Conservation (phyloP, 2,329 filamentous ascomycete species). For the Claviceps purpurea region DNA sequence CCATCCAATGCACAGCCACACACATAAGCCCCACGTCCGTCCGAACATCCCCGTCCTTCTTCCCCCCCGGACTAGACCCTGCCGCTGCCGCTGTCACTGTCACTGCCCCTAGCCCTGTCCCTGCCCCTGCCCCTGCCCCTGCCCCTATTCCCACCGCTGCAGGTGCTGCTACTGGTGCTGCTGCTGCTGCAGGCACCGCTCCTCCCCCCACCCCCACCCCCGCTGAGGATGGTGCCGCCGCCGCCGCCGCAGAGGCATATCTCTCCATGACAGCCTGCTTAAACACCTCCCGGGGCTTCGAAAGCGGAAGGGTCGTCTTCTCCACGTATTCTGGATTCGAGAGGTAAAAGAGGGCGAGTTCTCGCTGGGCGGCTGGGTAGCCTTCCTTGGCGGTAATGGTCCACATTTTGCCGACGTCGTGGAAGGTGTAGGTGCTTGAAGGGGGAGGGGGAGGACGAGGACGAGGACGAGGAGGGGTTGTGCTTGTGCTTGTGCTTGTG, state of each 20-base stretch:
- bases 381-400: conserved; percentile 91
- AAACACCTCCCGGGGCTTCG: conserved; percentile 77
- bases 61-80: conserved; percentile 15
- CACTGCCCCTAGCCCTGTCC: too few relatives aligned
- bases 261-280: conserved; percentile 73
- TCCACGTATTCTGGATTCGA: conserved; percentile 78
- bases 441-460: conserved; percentile 16
- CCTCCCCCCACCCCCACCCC: conserved; percentile 16
- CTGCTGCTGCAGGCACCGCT: conserved; percentile 24
- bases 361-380: conserved; percentile 67
- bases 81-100: conserved; percentile 31
- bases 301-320: conserved; percentile 69
- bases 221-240: conserved; percentile 8
- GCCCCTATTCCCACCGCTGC: conserved; percentile 11
- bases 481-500: too few relatives aligned
- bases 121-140: conserved; percentile 11
- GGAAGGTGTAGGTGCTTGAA: conserved; percentile 53
- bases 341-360: conserved; percentile 86
- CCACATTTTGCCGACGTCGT: conserved; percentile 79
- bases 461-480: too few relatives aligned
- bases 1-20: conserved; percentile 95
- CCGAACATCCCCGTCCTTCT: conserved; percentile 37
- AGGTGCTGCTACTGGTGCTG: not conserved
- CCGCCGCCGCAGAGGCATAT: conserved; percentile 25
- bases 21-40: conserved; percentile 86